A percentile compares a stretch with the other conserved stretches of the same genome.
phyloP scores from a whole-genome alignment of 306 rosid genomes.

The Datisca glomerata region DNA sequence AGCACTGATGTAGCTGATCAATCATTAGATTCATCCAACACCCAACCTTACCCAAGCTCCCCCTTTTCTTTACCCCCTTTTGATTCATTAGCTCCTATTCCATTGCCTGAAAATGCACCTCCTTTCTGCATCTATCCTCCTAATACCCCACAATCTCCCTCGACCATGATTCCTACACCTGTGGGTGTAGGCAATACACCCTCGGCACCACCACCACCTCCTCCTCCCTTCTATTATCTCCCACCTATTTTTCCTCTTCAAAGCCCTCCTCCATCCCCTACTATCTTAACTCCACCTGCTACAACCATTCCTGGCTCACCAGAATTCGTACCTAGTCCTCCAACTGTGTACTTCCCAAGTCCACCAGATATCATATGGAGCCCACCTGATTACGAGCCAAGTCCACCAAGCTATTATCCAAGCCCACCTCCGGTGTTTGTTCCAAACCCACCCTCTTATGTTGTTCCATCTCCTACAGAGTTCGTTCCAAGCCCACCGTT shows the following conservation, averaged over 20 bases:
- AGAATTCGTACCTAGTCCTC: conserved; percentile 14
- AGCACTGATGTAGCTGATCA: conserved; percentile 5
- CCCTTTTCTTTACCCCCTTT: conserved; percentile 66
- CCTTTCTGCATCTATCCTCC: conserved; percentile 63
- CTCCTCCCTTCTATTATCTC: conserved; percentile 17
- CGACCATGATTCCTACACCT: conserved; percentile 36
- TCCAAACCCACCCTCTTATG: conserved; percentile 32
- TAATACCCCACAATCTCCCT: conserved; percentile 31
- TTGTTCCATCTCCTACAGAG: conserved; percentile 35
- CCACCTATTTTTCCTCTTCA: conserved; percentile 41
- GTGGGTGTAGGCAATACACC: conserved; percentile 20
- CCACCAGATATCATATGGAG: conserved; percentile 7
- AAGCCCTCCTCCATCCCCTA: conserved; percentile 51
- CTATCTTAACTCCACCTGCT: neutral
- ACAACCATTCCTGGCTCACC: conserved; percentile 7
- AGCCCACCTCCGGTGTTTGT: conserved; percentile 5
- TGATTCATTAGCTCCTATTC: conserved; percentile 55
- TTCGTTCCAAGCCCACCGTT: conserved; percentile 56
- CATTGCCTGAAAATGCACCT: conserved; percentile 39
- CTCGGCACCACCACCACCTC: conserved; percentile 17
- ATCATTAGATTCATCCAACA: conserved; percentile 32
- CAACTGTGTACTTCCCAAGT: conserved; percentile 8
- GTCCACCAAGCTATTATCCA: neutral
- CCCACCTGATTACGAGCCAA: conserved; percentile 20
- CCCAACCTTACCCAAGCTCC: conserved; percentile 57